Evolutionary conservation across 2,329 filamentous ascomycete species (phyloP), one percentile per base, ranked within the genome.

Genomic region (Cordyceps fumosorosea): DNA sequence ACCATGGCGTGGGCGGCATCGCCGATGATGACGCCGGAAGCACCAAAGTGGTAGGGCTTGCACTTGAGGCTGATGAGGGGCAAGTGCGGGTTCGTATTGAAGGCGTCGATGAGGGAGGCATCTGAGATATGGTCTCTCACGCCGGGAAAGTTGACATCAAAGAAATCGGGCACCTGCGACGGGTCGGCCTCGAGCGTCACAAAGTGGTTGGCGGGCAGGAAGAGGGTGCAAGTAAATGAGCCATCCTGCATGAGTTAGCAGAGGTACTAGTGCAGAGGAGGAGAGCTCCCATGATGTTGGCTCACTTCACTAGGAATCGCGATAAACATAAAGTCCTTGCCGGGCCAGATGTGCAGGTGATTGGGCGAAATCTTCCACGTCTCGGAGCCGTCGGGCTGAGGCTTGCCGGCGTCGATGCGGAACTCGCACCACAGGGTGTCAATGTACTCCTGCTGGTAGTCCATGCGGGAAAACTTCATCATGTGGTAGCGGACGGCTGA

Each of bases 381-480:
- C 32, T 73, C 67, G 18, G 73, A 72, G 32, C 70, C 66, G 5
- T 65, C 65, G 14, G 65, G 52, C 8, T 66, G 59, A 0, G 69
- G 68, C 2, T 74, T 65, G 34, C 74, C 74, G 1, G 90, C 81
- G 22, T 84, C 79, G 64, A 99, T 91, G 56, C 87, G 87, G 72
- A 99, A 98, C 72, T 99, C 95, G 74, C 93, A 98, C 95, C 95
- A 99, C 5, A 98, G 78, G 0, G 93, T 95, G 74, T 98, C 93
- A 71, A 99, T 95, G 74, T 99, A 99, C 69, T 91, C 86, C 72
- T 99, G 95, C 68, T 89, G 83, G 71, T 96, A 99, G 75, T 95
- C 86, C 85, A 98, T 91, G 12, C 89, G 86, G 0, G 89, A 84
- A 69, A 85, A 97, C 76, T 98, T 98, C 93, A 99, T 99, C 76